Evolutionary conservation across 495 filamentous ascomycete species (phyloP), one percentile per base, ranked within the genome.

Genomic region (Podospora australis): DNA sequence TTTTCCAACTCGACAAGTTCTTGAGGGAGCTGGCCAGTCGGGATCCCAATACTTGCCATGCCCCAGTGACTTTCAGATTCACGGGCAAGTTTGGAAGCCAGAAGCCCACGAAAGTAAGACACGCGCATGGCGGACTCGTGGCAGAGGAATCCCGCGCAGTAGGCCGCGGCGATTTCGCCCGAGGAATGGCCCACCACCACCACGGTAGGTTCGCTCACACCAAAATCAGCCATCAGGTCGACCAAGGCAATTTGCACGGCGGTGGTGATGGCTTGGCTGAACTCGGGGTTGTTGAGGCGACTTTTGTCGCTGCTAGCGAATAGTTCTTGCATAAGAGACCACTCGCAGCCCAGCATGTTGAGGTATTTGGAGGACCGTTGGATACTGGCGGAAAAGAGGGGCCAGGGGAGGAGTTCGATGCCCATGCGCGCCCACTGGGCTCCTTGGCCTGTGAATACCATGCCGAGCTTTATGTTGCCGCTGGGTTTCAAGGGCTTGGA

Each of bases 111-210:
- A 49, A 71, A 49, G 63, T 69, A 66, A 24, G 79, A 67, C 2
- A 80, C 29, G 35, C 68, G 61, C 60, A 73, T 72, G 10, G 70
- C 72, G 0, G 70, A 62, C 9, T 56, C 20, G n/a, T 70, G 64
- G 3, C 65, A 59, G 14, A 78, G 28, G 14, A 59, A 59, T 3
- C 73, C 72, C 3, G 53, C 45, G 9, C 68, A 50, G 49, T 73
- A 77, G 3, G 68, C 68, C 0, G 68, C 68, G 1, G 62, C 68
- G 54, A 83, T 83, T 54, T 84, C 80, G 2, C 80, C 80, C 51
- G 72, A 78, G 0, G 79, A 83, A 52, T 84, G 80, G 2, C 81
- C 79, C 2, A 80, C 65, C 0, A 79, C 76, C 20, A 67, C 67
- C 17, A 46, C 36, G 1, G 77, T 74, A n/a, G n/a, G n/a, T n/a